phyloP scores from a whole-genome alignment of 768 basidiomycete species.

The Auriscalpium vulgare region DNA sequence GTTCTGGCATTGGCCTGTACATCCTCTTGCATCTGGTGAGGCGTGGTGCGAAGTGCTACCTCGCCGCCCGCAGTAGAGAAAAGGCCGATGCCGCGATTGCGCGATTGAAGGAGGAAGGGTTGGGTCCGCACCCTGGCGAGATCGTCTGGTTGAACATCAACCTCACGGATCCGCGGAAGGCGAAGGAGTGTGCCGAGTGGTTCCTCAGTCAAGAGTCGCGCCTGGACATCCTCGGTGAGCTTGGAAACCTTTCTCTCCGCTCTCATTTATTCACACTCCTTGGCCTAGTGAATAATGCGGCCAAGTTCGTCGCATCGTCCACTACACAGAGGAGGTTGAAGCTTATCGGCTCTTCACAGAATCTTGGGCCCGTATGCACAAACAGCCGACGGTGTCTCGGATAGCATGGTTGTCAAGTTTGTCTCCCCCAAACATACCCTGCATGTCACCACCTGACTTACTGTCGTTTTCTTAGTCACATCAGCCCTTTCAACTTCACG shows the following conservation, averaged over 20 bases:
- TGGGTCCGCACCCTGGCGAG: conserved; percentile 21
- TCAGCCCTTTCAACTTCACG: conserved; percentile 52
- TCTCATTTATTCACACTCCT: not conserved
- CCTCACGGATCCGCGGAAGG: conserved; percentile 28
- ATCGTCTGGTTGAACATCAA: conserved; percentile 32
- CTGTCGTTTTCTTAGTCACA: conserved; percentile 26
- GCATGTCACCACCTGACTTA: not conserved
- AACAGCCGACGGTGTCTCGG: conserved; percentile 11
- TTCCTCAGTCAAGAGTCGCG: conserved; percentile 30
- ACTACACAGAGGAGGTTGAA: too few relatives aligned
- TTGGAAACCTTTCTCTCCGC: conserved; percentile 17
- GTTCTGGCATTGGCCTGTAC: conserved; percentile 12
- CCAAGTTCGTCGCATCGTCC: conserved; percentile 26
- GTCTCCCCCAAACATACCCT: not conserved
- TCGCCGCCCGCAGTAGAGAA: conserved; percentile 27
- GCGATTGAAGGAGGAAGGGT: conserved; percentile 26
- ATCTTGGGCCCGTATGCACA: conserved; percentile 10
- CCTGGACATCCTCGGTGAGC: conserved; percentile 36
- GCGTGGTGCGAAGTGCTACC: conserved; percentile 34
- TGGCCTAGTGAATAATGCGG: conserved; percentile 46
- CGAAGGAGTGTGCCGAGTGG: conserved; percentile 27
- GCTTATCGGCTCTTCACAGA: not conserved
- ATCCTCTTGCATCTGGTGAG: conserved; percentile 25
- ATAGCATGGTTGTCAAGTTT: conserved; percentile 38
- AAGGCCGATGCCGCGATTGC: conserved; percentile 21